Evolutionary conservation across 208 protist genomes (phyloP).

Genomic region (Leishmania arabica): DNA sequence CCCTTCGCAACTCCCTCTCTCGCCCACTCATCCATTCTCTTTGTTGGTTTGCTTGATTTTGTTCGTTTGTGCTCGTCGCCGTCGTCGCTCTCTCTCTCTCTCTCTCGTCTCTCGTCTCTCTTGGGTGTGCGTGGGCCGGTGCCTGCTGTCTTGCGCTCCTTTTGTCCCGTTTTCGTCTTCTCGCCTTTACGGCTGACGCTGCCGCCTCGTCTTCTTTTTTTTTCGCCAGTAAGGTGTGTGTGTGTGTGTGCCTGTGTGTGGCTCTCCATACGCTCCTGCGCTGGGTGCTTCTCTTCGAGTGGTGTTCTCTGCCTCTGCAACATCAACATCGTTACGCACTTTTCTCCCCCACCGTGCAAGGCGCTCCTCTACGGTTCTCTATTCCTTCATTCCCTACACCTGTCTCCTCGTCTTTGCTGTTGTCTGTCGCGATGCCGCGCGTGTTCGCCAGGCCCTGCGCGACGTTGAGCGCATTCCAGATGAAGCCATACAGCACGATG

Average conservation of each 20-base stretch:
- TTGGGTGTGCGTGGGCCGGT: background rate
- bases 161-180: background rate
- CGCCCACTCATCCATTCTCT: background rate
- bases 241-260: background rate
- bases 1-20: background rate
- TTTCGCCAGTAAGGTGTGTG: background rate
- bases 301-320: background rate
- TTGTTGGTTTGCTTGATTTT: no score
- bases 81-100: background rate
- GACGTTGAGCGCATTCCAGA: slow-evolving; percentile 15
- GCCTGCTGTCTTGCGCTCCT: background rate
- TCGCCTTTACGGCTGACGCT: background rate
- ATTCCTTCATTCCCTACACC: background rate
- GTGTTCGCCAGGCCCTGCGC: slow-evolving; percentile 1
- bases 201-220: background rate
- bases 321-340: background rate
- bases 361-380: background rate
- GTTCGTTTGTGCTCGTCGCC: background rate
- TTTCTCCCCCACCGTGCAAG: background rate
- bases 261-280: background rate
- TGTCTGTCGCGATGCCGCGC: background rate
- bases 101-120: background rate
- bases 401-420: background rate
- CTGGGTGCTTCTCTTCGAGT: background rate
- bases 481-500: slow-evolving; percentile 7